Evolutionary conservation across 2,329 filamentous ascomycete genomes (phyloP).

Genomic region (Alternaria brassicae): DNA sequence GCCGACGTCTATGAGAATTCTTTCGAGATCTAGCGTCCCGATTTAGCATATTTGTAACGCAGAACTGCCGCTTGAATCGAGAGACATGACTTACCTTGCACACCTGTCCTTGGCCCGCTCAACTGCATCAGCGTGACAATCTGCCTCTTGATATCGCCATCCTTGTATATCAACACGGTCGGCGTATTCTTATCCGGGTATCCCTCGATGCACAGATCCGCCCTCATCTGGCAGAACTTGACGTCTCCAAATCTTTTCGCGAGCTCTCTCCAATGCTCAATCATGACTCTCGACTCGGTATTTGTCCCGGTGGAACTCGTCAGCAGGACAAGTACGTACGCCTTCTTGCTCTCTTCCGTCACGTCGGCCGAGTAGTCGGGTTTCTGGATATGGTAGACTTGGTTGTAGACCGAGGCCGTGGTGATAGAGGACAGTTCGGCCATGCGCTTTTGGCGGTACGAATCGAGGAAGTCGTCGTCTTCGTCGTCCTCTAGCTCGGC

Average conservation of each 20-base stretch:
- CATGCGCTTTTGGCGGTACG: conserved; percentile 85
- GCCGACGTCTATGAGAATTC: conserved; percentile 80
- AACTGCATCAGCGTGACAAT: conserved; percentile 86
- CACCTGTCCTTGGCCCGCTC: conserved; percentile 61
- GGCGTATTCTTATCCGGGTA: conserved; percentile 96
- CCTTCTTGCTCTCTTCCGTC: conserved; percentile 81
- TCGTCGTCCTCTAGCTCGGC: conserved; percentile 94
- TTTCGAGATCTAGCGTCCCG: conserved; percentile 70
- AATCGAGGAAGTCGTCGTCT: conserved; percentile 88
- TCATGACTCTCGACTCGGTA: conserved; percentile 81
- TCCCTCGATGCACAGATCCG: conserved; percentile 90
- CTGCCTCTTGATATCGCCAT: conserved; percentile 91
- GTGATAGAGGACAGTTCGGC: conserved; percentile 78
- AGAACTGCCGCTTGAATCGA: not conserved
- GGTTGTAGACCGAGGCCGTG: conserved; percentile 81
- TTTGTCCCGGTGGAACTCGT: conserved; percentile 81
- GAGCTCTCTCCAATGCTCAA: conserved; percentile 84
- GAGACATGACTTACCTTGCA: conserved; percentile 4
- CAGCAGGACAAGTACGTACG: conserved; percentile 76
- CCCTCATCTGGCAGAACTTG: conserved; percentile 97
- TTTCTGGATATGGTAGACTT: conserved; percentile 92
- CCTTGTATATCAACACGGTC: conserved; percentile 89
- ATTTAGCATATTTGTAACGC: not conserved
- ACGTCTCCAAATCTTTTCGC: conserved; percentile 88
- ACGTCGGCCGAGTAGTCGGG: conserved; percentile 91